Percentiles rank a stretch among this genome's conserved stretches.
These are phyloP conservation scores for Chlamydomonas incerta DNA, from an alignment of 139 green algal genomes.

Conservation along the genomic window DNA sequence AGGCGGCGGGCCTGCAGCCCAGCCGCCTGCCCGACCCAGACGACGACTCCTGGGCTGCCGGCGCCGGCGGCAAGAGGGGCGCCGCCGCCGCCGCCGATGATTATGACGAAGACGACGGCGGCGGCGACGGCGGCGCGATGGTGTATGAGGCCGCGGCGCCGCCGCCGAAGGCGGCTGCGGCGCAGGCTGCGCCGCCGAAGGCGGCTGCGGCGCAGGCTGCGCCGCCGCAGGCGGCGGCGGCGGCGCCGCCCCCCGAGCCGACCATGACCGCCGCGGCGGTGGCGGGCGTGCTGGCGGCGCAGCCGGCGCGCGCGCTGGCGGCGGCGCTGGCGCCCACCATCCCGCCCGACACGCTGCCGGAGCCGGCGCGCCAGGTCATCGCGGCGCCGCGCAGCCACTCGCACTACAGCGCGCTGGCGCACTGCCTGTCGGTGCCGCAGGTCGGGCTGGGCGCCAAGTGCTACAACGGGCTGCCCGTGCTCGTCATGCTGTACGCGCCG, in stretches of 20 bases:
- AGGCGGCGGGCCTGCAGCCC: background rate
- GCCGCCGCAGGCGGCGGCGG: background rate
- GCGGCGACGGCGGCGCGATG: background rate
- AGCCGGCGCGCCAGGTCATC: constrained; percentile 1
- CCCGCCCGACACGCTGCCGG: constrained; percentile 26
- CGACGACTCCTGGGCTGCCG: background rate
- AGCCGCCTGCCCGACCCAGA: background rate
- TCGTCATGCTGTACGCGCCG: constrained; percentile 19
- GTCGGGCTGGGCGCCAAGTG: constrained; percentile 22
- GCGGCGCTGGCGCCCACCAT: constrained; percentile 24
- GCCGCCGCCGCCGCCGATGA: no score
- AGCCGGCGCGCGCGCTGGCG: constrained; percentile 22
- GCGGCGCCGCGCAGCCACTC: background rate
- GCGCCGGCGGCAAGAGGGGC: no score
- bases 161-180: background rate
- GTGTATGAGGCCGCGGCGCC: background rate
- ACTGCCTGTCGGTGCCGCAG: constrained; percentile 18
- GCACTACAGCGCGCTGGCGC: constrained; percentile 20
- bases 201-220: no score
- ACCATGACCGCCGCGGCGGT: background rate
- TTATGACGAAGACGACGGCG: background rate
- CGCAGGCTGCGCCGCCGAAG: no score
- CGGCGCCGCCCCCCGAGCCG: background rate
- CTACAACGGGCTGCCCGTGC: background rate
- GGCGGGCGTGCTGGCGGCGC: background rate